Evolutionary conservation across 495 filamentous ascomycete species (phyloP).

Genomic region (Xylaria bambusicola): DNA sequence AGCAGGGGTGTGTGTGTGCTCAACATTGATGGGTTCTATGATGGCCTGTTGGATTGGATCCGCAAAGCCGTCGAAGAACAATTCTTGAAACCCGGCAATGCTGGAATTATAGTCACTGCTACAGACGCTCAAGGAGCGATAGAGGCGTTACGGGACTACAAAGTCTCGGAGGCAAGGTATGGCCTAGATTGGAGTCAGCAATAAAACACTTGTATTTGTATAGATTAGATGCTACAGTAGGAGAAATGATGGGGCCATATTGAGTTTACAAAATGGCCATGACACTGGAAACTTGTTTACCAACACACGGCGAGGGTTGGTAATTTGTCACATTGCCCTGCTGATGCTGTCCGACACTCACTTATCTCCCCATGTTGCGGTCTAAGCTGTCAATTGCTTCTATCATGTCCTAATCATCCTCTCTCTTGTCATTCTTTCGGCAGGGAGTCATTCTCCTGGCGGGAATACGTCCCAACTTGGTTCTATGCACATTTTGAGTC

Average conservation of each 20-base stretch:
- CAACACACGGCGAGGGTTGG: no score
- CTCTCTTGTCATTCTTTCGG: no score
- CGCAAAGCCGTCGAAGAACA: conserved; percentile 72
- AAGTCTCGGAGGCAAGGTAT: conserved; percentile 68
- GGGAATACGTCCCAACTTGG: no score
- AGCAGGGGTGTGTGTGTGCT: conserved; percentile 73
- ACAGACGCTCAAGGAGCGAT: conserved; percentile 70
- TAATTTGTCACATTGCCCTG: no score
- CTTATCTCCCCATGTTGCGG: no score
- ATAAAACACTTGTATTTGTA: conserved; percentile 43
- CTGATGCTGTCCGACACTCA: no score
- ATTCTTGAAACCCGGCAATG: conserved; percentile 70
- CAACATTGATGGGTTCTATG: conserved; percentile 89
- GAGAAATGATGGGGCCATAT: background rate
- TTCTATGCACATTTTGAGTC: no score
- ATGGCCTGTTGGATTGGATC: conserved; percentile 83
- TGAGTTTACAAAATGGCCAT: background rate
- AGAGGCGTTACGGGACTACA: conserved; percentile 70
- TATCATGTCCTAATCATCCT: no score
- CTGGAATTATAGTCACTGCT: conserved; percentile 76
- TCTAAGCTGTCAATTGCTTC: no score
- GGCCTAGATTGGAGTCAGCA: conserved; percentile 77
- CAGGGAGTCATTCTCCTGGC: no score
- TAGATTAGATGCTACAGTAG: conserved; percentile 11
- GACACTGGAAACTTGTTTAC: no score